These are phyloP conservation scores for Casuarina equisetifolia DNA, from an alignment of 306 rosid genomes.

Conservation along the genomic window DNA sequence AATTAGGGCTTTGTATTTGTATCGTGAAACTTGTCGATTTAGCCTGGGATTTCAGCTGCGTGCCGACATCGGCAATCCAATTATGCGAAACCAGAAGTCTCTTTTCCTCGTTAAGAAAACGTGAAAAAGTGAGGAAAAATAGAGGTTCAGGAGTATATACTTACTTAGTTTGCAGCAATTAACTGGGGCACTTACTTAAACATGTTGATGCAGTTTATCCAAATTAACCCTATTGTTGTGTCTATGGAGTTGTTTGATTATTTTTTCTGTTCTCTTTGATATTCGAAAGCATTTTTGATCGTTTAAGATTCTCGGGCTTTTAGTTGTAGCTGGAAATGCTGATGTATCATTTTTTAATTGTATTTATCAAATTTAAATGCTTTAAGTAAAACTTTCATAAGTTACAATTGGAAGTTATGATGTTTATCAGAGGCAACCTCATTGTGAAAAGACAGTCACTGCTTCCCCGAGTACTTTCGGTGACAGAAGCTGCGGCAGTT, in stretches of 20 bases:
- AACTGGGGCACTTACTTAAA: background rate
- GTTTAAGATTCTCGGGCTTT: background rate
- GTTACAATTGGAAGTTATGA: background rate
- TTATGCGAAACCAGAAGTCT: background rate
- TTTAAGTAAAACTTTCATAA: background rate
- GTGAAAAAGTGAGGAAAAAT: background rate
- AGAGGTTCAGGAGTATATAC: background rate
- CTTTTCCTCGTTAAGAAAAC: conserved; percentile 2
- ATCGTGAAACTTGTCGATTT: background rate
- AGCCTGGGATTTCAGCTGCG: too few species aligned
- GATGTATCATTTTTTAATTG: background rate
- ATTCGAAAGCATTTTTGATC: background rate
- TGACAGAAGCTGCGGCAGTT: conserved; percentile 55
- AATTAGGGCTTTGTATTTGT: background rate
- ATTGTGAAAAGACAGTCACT: conserved; percentile 75
- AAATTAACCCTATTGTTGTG: background rate
- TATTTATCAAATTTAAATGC: background rate
- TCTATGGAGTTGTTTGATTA: background rate
- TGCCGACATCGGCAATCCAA: background rate
- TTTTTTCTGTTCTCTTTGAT: background rate
- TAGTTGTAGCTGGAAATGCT: conserved; percentile 7
- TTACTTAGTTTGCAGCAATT: background rate
- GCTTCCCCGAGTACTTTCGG: conserved; percentile 83
- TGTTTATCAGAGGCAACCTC: conserved; percentile 61
- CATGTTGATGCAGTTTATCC: background rate